These are phyloP conservation scores for Ophiostoma sp. DNA, from an alignment of 2,329 filamentous ascomycete genomes.

Conservation along the genomic window DNA sequence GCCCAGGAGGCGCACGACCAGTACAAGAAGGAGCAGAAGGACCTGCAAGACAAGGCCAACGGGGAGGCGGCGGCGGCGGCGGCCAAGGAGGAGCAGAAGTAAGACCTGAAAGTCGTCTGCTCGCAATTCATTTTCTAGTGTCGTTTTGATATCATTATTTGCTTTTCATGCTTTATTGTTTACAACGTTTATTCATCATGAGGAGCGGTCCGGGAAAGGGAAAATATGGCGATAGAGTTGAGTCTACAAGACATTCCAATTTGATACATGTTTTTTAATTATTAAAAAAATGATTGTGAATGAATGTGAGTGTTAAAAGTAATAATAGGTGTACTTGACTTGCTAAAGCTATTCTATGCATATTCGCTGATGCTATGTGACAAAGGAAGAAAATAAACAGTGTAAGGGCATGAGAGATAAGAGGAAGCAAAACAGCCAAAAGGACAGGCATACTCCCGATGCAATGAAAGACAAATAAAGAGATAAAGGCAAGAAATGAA, in stretches of 20 bases:
- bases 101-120: conserved; percentile 4
- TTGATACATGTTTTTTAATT: not conserved
- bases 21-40: conserved; percentile 12
- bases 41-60: not conserved
- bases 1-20: conserved; percentile 22
- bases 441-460: conserved; percentile 6
- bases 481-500: not conserved
- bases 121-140: not conserved
- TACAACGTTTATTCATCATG: not conserved
- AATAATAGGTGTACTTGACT: not conserved
- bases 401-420: not conserved
- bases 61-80: conserved; percentile 13
- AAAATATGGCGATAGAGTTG: not conserved
- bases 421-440: not conserved
- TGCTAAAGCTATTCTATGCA: not conserved
- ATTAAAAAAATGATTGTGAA: not conserved
- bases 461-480: not conserved
- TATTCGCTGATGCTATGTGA: conserved; percentile 7
- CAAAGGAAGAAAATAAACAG: not conserved
- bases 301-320: not conserved
- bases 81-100: conserved; percentile 8
- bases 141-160: conserved; percentile 1
- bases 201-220: conserved; percentile 7
- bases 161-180: not conserved
- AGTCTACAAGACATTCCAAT: conserved; percentile 7